Evolutionary conservation across 192 early-diverging fungal species (phyloP).

Genomic region (Gryganskiella cystojenkinii): DNA sequence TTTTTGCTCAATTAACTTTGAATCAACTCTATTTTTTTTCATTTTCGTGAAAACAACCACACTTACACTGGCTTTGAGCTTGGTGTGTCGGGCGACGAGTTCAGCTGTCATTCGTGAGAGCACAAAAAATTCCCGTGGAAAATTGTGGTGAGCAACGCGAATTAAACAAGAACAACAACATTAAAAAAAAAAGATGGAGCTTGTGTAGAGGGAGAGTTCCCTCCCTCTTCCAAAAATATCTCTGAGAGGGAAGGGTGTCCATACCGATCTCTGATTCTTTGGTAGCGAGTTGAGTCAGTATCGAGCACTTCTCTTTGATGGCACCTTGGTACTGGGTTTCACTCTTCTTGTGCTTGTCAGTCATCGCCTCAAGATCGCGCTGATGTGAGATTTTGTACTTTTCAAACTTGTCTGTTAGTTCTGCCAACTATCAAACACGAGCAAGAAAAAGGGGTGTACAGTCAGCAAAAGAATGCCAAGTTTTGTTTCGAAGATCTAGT

Average conservation of each 20-base stretch:
- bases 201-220: slow-evolving; percentile 7
- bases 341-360: slow-evolving; percentile 37
- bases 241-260: not conserved
- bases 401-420: slow-evolving; percentile 42
- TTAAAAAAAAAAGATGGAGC: not conserved
- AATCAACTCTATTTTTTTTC: slow-evolving; percentile 35
- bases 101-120: slow-evolving; percentile 17
- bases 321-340: slow-evolving; percentile 36
- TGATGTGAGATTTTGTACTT: slow-evolving; percentile 33
- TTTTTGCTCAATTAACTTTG: slow-evolving; percentile 32
- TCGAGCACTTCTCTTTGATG: slow-evolving; percentile 44
- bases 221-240: not conserved
- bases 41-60: too few species aligned
- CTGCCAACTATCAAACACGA: slow-evolving; percentile 15
- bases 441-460: not conserved
- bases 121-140: not conserved
- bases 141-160: not conserved
- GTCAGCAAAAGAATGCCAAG: not conserved
- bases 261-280: slow-evolving; percentile 48
- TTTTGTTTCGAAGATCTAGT: not conserved
- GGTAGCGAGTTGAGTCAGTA: slow-evolving; percentile 33
- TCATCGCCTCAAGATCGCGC: slow-evolving; percentile 25
- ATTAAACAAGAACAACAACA: not conserved
- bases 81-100: slow-evolving; percentile 26
- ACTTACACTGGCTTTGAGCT: slow-evolving; percentile 45